Conservation (phyloP, 331 rosid genomes). For the Malus hybrid region DNA sequence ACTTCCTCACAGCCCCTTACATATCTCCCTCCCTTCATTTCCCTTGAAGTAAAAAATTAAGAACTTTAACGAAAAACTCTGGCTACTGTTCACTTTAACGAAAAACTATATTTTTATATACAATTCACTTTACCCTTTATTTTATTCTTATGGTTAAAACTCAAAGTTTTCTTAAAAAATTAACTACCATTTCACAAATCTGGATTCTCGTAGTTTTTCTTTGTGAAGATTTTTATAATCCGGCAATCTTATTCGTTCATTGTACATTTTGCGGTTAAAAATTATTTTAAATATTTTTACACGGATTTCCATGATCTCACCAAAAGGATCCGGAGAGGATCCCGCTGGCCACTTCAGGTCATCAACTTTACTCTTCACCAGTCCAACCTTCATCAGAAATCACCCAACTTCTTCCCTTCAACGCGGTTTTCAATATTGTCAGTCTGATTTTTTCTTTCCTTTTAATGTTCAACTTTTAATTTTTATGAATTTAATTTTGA, state of each 20-base stretch:
- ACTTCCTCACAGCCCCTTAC: background rate
- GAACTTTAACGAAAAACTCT: too few relatives aligned
- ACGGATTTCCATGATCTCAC: accelerated
- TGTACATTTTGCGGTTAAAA: too few relatives aligned
- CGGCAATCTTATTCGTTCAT: accelerated
- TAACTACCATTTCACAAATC: background rate
- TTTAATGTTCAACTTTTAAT: background rate
- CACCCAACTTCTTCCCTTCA: background rate
- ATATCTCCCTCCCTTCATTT: background rate
- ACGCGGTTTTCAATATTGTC: background rate
- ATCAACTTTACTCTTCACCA: background rate
- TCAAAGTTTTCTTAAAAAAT: too few relatives aligned
- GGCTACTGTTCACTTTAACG: too few relatives aligned
- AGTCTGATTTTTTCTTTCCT: background rate
- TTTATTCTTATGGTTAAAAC: too few relatives aligned
- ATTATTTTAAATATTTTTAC: too few relatives aligned
- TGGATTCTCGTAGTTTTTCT: accelerated
- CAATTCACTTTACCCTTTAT: too few relatives aligned
- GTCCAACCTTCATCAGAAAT: background rate
- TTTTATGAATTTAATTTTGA: background rate
- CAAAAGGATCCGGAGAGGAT: too few relatives aligned
- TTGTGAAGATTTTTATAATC: accelerated
- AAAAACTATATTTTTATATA: too few relatives aligned
- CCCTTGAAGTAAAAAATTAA: background rate
- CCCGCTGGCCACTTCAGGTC: too few relatives aligned